These are phyloP conservation scores for Hypoxylon fragiforme DNA, from an alignment of 495 filamentous ascomycete genomes.

Conservation along the genomic window DNA sequence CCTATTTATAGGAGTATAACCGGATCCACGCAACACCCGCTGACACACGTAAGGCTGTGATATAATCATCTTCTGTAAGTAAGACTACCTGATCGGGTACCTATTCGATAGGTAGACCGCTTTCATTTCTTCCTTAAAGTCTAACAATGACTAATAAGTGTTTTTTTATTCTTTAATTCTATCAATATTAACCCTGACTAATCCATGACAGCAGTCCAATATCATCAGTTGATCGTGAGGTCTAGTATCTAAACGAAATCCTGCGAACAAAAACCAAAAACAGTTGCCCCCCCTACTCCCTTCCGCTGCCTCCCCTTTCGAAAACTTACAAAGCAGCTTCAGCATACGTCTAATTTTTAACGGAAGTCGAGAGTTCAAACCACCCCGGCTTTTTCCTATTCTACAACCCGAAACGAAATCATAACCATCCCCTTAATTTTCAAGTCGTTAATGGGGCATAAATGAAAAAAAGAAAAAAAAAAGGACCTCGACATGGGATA, in stretches of 20 bases:
- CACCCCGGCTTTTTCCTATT: conserved; percentile 13
- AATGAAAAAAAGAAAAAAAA: too few species aligned
- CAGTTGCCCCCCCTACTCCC: conserved; percentile 6
- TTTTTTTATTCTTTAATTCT: too few species aligned
- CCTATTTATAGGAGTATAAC: too few species aligned
- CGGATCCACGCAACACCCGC: too few species aligned
- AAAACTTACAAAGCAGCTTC: conserved; percentile 10
- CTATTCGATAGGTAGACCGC: too few species aligned
- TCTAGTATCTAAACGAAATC: conserved; percentile 27
- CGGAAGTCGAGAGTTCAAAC: conserved; percentile 3
- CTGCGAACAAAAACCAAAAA: conserved; percentile 10
- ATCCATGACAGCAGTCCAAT: conserved; percentile 8
- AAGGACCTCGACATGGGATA: conserved; percentile 11
- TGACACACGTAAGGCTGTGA: not conserved
- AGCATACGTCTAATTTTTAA: conserved; percentile 4
- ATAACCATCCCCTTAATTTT: conserved; percentile 5
- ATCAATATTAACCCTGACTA: too few species aligned
- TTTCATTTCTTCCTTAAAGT: not conserved
- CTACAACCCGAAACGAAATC: conserved; percentile 22
- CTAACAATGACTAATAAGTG: too few species aligned
- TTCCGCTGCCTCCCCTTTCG: conserved; percentile 1
- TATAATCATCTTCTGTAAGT: not conserved
- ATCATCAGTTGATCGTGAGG: conserved; percentile 32
- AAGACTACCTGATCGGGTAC: too few species aligned
- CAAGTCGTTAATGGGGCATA: conserved; percentile 14